Base-by-base conservation (phyloP, 2,329 filamentous ascomycete genomes). In the Elsinoe australis region DNA sequence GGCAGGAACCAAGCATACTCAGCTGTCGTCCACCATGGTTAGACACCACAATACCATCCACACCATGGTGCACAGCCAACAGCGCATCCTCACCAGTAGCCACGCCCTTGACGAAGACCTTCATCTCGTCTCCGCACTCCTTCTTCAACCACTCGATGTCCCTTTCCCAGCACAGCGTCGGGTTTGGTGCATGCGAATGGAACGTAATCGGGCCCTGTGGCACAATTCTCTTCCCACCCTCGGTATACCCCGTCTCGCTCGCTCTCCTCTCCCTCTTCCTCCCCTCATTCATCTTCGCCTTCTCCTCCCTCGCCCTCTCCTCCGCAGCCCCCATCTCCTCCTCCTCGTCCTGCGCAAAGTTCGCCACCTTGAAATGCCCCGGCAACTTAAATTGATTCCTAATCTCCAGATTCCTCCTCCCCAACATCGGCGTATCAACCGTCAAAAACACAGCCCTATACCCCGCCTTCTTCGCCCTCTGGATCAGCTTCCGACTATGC, bases 401-500 rank as follows among this genome's bases (percentile, higher is more conserved):
- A 42, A 72, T 71, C 54, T 80, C 75, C 28, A 76, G 71, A 14
- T 76, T 64, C 1, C 76, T 65, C 9, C 70, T 66, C 0, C 76
- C 77, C 0, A 79, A 64, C 5, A 75, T 68, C 0, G 76, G 76
- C 0, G 71, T 70, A 50, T 80, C 77, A 2, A 79, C 74, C 0
- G 75, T 74, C 2, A 81, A 59, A 44, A 80, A 71, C 3, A 79
- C 61, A 0, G 75, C 76, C 52, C 75, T 75, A 60, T 72, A 78
- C 2, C 74, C 74, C 1, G 61, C 61, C 47, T 58, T 57, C 53
- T 63, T 64, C 10, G 63, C 63, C 9, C 61, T 55, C 29, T 55
- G 53, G 34, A 65, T 60, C 22, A 61, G 47, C 56, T 67, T 53
- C 51, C 70, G 67, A 60, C 59, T 77, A 68, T 42, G 72, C 67